A percentile compares a stretch with the other conserved stretches of the same genome.
These are phyloP conservation scores for Torulaspora quercuum DNA, from an alignment of 805 yeast genomes.

Conservation along the genomic window DNA sequence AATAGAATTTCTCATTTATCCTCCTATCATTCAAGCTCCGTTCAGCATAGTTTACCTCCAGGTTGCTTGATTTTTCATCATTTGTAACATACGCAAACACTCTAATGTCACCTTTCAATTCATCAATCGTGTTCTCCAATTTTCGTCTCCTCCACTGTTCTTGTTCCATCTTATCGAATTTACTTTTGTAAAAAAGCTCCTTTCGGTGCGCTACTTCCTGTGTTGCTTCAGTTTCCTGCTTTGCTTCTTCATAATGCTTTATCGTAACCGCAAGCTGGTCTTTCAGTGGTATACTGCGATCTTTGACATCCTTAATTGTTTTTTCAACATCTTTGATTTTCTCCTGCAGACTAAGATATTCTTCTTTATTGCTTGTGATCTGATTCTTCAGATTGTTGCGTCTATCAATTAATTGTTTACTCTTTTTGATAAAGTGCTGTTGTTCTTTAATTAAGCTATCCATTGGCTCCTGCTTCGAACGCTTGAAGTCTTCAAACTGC, in stretches of 20 bases:
- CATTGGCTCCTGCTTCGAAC: constrained; percentile 24
- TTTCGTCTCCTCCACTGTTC: constrained; percentile 41
- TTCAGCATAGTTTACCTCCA: constrained; percentile 21
- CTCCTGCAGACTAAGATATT: constrained; percentile 13
- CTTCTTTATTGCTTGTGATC: constrained; percentile 23
- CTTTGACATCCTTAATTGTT: constrained; percentile 3
- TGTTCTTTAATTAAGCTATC: constrained; percentile 22
- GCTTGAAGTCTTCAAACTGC: constrained; percentile 24
- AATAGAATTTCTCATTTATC: constrained; percentile 10
- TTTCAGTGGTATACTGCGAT: constrained; percentile 21
- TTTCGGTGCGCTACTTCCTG: constrained; percentile 23
- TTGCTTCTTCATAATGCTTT: constrained; percentile 20
- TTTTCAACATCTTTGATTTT: constrained; percentile 15
- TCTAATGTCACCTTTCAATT: constrained; percentile 36
- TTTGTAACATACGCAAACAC: constrained; percentile 28
- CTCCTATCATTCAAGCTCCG: constrained; percentile 1
- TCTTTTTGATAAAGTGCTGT: constrained; percentile 16
- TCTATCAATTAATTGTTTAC: constrained; percentile 16
- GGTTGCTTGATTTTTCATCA: constrained; percentile 1
- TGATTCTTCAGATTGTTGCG: constrained; percentile 19
- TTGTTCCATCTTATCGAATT: constrained; percentile 34
- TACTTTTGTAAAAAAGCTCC: constrained; percentile 23
- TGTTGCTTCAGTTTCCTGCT: constrained; percentile 23
- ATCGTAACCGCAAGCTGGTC: constrained; percentile 26
- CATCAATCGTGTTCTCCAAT: constrained; percentile 50